These are phyloP conservation scores for Centella asiatica DNA, from an alignment of 129 eudicot genomes.

Conservation along the genomic window DNA sequence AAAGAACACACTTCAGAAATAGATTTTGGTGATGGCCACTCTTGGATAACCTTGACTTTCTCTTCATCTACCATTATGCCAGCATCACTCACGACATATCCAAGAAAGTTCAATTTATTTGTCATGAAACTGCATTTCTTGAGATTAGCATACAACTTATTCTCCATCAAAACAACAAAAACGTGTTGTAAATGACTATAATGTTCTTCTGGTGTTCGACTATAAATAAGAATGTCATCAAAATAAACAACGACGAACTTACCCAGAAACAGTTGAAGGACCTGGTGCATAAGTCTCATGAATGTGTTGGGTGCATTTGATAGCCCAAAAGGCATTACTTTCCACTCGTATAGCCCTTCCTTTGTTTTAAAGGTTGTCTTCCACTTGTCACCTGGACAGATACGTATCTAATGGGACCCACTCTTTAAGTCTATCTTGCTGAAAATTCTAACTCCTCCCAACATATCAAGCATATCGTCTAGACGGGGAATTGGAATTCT, in stretches of 20 bases:
- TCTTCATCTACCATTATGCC: too few species aligned
- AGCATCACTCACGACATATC: too few species aligned
- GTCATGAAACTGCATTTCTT: too few species aligned
- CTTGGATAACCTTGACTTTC: background rate
- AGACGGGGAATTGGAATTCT: too few species aligned
- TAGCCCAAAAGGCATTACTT: constrained; percentile 4
- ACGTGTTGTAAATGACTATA: too few species aligned
- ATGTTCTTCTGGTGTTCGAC: background rate
- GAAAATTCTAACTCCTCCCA: too few species aligned
- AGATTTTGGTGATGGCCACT: background rate
- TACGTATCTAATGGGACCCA: background rate
- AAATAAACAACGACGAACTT: too few species aligned
- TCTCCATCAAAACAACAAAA: too few species aligned
- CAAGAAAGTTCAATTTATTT: too few species aligned
- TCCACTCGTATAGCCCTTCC: constrained; percentile 3
- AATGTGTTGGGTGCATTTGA: background rate
- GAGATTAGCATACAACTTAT: too few species aligned
- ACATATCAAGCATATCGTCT: too few species aligned
- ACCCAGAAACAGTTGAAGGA: background rate
- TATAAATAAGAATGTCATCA: too few species aligned
- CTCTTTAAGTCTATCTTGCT: background rate
- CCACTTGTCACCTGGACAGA: background rate
- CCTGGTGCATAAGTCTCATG: background rate
- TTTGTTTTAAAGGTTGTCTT: constrained; percentile 7
- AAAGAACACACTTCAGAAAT: background rate